A percentile compares a stretch with the other conserved stretches of the same genome.
Conservation (phyloP, 257 asterid genomes). For the Eucommia ulmoides region DNA sequence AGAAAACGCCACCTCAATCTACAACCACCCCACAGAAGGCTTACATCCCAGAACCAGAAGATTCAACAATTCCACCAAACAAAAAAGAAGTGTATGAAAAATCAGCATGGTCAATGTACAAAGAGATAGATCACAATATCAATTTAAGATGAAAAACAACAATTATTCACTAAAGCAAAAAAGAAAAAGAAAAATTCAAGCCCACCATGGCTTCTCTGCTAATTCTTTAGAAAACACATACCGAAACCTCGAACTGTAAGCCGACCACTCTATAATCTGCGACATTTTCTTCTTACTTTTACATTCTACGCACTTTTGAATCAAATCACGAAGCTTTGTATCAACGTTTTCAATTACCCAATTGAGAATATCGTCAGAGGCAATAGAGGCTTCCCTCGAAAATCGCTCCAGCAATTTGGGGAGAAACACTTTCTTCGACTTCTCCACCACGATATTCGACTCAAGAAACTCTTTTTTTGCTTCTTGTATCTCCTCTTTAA, state of each 20-base stretch:
- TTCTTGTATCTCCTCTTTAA: slow-evolving; percentile 35
- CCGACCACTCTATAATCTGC: slow-evolving; percentile 40
- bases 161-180: too few relatives aligned
- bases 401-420: slow-evolving; percentile 39
- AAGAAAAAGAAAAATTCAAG: slow-evolving; percentile 6
- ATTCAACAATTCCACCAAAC: background rate
- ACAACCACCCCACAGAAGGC: background rate
- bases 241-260: slow-evolving; percentile 40
- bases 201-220: slow-evolving; percentile 39
- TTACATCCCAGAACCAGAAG: background rate
- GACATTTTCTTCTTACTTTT: slow-evolving; percentile 20
- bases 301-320: slow-evolving; percentile 27
- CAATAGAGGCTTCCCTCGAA: slow-evolving; percentile 37
- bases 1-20: background rate
- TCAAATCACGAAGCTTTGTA: slow-evolving; percentile 31
- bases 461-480: slow-evolving; percentile 47
- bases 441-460: slow-evolving; percentile 33
- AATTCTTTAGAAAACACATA: slow-evolving; percentile 36
- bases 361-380: slow-evolving; percentile 25
- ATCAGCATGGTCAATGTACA: background rate
- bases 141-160: background rate
- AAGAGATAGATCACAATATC: too few relatives aligned
- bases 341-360: slow-evolving; percentile 37
- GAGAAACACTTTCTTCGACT: slow-evolving; percentile 29
- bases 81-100: background rate